Evolutionary conservation across 116 monocot species (phyloP).

Genomic region (Iris pallida): DNA sequence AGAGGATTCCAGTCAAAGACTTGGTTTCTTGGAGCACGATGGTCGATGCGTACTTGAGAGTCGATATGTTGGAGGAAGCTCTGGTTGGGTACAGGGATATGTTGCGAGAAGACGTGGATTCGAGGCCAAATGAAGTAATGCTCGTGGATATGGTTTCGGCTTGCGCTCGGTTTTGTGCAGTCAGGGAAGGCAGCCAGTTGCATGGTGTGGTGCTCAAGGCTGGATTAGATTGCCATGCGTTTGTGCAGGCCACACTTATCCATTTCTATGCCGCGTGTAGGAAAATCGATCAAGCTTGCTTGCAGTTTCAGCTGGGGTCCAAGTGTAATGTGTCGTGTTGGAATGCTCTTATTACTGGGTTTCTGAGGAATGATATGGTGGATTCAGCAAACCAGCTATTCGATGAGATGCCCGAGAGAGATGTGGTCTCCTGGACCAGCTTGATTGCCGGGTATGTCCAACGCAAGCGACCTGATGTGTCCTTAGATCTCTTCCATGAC

Average conservation of each 20-base stretch:
- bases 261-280: conserved; percentile 51
- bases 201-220: conserved; percentile 41
- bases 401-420: conserved; percentile 53
- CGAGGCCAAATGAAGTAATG: conserved; percentile 52
- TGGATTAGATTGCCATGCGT: conserved; percentile 42
- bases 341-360: conserved; percentile 63
- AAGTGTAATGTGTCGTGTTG: conserved; percentile 42
- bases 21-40: conserved; percentile 59
- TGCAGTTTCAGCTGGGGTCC: conserved; percentile 31
- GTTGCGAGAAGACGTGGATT: conserved; percentile 11
- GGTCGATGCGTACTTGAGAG: conserved; percentile 41
- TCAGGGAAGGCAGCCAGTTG: conserved; percentile 46
- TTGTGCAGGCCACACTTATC: conserved; percentile 56
- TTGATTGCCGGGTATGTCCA: conserved; percentile 58
- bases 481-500: conserved; percentile 42
- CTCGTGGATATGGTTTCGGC: conserved; percentile 44
- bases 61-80: conserved; percentile 30
- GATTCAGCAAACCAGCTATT: conserved; percentile 39
- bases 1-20: conserved; percentile 45
- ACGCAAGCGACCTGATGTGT: conserved; percentile 10
- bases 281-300: conserved; percentile 29
- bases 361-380: conserved; percentile 28
- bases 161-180: conserved; percentile 23
- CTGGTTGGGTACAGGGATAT: conserved; percentile 32
- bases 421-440: conserved; percentile 70